These are phyloP conservation scores for Penicillium manginii DNA, from an alignment of 495 filamentous ascomycete species.

Conservation along the genomic window DNA sequence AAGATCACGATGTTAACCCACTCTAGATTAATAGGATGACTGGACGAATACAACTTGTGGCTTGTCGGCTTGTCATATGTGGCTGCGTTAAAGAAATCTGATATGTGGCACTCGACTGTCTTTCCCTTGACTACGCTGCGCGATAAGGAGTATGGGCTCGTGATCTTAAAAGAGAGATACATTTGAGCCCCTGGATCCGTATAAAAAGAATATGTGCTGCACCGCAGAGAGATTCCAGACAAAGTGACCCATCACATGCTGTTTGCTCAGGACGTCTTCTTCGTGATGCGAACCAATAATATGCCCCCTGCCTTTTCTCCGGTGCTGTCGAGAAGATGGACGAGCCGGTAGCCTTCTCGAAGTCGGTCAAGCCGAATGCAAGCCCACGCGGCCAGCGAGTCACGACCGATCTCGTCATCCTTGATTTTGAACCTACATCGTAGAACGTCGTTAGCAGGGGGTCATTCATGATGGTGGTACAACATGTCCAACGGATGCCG, in stretches of 20 bases:
- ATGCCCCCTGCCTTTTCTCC: slow-evolving; percentile 65
- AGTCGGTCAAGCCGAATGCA: slow-evolving; percentile 84
- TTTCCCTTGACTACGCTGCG: slow-evolving; percentile 5
- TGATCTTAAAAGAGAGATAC: neutral
- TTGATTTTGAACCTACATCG: slow-evolving; percentile 79
- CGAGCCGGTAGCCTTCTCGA: slow-evolving; percentile 71
- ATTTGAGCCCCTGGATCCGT: neutral
- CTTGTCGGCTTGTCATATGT: neutral
- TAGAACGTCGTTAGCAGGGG: slow-evolving; percentile 16
- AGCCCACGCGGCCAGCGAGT: slow-evolving; percentile 82
- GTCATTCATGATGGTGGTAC: neutral
- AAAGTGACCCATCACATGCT: slow-evolving; percentile 13
- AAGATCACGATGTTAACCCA: neutral
- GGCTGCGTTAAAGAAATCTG: slow-evolving; percentile 11
- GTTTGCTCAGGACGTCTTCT: slow-evolving; percentile 44
- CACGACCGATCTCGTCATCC: slow-evolving; percentile 76
- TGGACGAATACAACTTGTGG: neutral
- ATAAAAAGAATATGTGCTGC: neutral
- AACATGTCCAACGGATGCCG: neutral
- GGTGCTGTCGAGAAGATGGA: slow-evolving; percentile 69
- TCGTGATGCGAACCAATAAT: slow-evolving; percentile 70
- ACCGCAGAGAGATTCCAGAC: neutral
- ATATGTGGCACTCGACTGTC: neutral
- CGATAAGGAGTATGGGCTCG: neutral
- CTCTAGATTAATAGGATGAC: neutral